Evolutionary conservation across 2,329 filamentous ascomycete genomes (phyloP).

Genomic region (Amylocarpus encephaloides): DNA sequence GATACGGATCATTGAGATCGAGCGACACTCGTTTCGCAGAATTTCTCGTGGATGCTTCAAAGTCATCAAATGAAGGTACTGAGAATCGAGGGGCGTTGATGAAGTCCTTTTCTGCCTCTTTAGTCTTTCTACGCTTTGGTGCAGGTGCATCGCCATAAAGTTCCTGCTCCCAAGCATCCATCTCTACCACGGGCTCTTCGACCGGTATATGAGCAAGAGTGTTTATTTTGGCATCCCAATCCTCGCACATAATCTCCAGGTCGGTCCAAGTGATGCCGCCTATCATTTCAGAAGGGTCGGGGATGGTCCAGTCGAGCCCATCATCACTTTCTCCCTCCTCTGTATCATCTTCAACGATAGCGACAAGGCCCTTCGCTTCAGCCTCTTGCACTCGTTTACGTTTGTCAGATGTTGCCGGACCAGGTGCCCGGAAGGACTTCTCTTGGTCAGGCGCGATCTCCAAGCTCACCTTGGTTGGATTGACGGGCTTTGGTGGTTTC

Average conservation of each 20-base stretch:
- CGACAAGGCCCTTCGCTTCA: slow-evolving; percentile 43
- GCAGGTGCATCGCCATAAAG: slow-evolving; percentile 38
- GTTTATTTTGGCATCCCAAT: slow-evolving; percentile 67
- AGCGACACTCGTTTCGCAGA: slow-evolving; percentile 74
- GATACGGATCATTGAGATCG: slow-evolving; percentile 80
- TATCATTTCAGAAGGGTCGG: slow-evolving; percentile 53
- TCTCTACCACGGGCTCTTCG: slow-evolving; percentile 33
- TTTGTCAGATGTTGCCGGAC: slow-evolving; percentile 46
- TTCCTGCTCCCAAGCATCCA: slow-evolving; percentile 59
- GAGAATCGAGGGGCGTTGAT: slow-evolving; percentile 53
- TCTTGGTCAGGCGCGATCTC: slow-evolving; percentile 84
- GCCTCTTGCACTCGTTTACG: slow-evolving; percentile 50
- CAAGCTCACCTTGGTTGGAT: slow-evolving; percentile 81
- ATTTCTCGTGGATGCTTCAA: slow-evolving; percentile 64
- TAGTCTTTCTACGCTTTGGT: slow-evolving; percentile 61
- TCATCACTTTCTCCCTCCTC: slow-evolving; percentile 40
- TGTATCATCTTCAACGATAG: slow-evolving; percentile 35
- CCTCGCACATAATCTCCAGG: slow-evolving; percentile 76
- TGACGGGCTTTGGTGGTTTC: slow-evolving; percentile 74
- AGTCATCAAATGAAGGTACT: slow-evolving; percentile 73
- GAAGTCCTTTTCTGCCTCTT: slow-evolving; percentile 49
- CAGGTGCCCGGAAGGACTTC: slow-evolving; percentile 72
- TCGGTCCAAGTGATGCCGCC: slow-evolving; percentile 74
- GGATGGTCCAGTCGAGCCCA: slow-evolving; percentile 46
- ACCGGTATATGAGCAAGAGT: slow-evolving; percentile 18